A percentile compares a stretch with the other conserved stretches of the same genome.
phyloP scores from a whole-genome alignment of 2,329 filamentous ascomycete species.

The Niveomyces coronatus region DNA sequence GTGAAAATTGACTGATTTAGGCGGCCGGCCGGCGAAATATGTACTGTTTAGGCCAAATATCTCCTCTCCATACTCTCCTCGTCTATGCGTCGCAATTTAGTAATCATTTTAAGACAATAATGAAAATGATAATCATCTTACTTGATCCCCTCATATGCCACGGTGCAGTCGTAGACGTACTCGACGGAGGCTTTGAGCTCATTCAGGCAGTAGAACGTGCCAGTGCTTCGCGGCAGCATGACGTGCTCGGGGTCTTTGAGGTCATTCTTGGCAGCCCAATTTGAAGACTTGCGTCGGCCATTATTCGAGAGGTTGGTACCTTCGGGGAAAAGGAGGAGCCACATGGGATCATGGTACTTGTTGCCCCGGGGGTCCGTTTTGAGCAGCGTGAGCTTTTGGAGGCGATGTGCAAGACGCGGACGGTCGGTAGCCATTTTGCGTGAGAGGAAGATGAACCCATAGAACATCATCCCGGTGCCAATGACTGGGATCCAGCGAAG shows the following conservation, averaged over 20 bases:
- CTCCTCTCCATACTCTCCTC: constrained; percentile 77
- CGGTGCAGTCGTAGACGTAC: constrained; percentile 85
- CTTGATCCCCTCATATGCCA: constrained; percentile 90
- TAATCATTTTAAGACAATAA: background rate
- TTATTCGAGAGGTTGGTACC: constrained; percentile 71
- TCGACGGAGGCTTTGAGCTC: constrained; percentile 66
- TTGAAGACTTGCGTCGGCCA: constrained; percentile 57
- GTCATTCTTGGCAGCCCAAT: constrained; percentile 68
- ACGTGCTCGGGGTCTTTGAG: constrained; percentile 63
- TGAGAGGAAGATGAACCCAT: constrained; percentile 86
- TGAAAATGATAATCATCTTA: constrained; percentile 44
- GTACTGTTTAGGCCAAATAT: constrained; percentile 80
- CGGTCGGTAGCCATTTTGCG: constrained; percentile 77
- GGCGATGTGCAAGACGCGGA: constrained; percentile 61
- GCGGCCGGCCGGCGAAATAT: constrained; percentile 78
- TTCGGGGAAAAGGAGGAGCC: constrained; percentile 80
- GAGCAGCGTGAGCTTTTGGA: constrained; percentile 55
- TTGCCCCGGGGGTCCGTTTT: constrained; percentile 44
- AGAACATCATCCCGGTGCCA: constrained; percentile 74
- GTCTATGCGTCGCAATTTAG: constrained; percentile 33
- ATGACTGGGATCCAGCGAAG: constrained; percentile 72
- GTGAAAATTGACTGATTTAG: constrained; percentile 93
- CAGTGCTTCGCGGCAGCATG: constrained; percentile 70
- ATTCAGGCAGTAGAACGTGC: constrained; percentile 67
- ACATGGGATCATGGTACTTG: constrained; percentile 66